Percentiles rank a stretch among this genome's conserved stretches.
Conservation (phyloP, 129 eudicot species). For the Artemisia annua region DNA sequence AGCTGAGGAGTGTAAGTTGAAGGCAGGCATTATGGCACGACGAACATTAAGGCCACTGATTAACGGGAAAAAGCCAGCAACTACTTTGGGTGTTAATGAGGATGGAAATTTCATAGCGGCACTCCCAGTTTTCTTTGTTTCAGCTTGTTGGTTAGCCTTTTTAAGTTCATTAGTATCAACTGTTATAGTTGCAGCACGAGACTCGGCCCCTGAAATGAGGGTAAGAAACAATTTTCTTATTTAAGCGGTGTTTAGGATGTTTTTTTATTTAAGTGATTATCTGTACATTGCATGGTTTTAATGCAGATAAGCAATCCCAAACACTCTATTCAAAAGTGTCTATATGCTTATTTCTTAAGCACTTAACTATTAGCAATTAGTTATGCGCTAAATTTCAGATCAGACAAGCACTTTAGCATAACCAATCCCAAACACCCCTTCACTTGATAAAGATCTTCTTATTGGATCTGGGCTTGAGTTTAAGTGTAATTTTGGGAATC, state of each 20-base stretch:
- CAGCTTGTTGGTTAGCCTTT: constrained; percentile 31
- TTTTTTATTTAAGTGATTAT: too few relatives aligned
- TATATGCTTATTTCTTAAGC: too few relatives aligned
- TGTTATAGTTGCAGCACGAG: constrained; percentile 83
- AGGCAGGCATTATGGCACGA: constrained; percentile 93
- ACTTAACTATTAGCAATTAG: too few relatives aligned
- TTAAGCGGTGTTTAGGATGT: too few relatives aligned
- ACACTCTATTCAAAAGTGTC: too few relatives aligned
- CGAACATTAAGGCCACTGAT: constrained; percentile 70
- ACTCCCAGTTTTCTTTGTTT: constrained; percentile 28
- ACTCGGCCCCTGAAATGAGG: constrained; percentile 67
- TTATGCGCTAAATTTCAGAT: too few relatives aligned
- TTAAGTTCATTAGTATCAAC: constrained; percentile 54
- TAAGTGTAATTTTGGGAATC: not conserved
- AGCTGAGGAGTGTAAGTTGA: constrained; percentile 90
- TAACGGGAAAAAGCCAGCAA: constrained; percentile 58
- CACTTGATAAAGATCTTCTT: too few relatives aligned
- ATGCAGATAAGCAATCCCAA: too few relatives aligned
- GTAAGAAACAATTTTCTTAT: not conserved
- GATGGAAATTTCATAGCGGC: constrained; percentile 49
- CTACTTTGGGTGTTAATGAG: constrained; percentile 47
- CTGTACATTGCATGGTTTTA: too few relatives aligned
- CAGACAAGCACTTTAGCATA: too few relatives aligned
- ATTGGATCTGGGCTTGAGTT: too few relatives aligned
- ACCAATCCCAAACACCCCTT: too few relatives aligned